These are phyloP conservation scores for Backusella liffmaniae DNA, from an alignment of 192 early-diverging fungal species.

Conservation along the genomic window DNA sequence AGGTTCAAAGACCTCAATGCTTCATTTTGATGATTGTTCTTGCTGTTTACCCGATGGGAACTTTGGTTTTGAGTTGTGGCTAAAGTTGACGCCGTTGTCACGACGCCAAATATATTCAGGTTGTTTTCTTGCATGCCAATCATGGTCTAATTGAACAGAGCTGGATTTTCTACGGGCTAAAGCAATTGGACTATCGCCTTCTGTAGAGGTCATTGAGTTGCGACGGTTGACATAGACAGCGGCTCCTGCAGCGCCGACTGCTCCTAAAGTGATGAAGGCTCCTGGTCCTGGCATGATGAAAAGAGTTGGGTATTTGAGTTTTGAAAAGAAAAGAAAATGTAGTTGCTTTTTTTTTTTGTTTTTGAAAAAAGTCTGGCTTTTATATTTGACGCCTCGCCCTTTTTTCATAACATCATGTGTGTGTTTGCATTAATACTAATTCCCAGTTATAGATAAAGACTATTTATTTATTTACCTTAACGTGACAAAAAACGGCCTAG, in stretches of 20 bases:
- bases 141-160: constrained; percentile 12
- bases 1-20: neutral
- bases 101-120: constrained; percentile 37
- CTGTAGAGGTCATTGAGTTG: constrained; percentile 11
- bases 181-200: constrained; percentile 12
- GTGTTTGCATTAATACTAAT: neutral
- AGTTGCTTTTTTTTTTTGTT: neutral
- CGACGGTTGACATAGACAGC: constrained; percentile 28
- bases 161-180: constrained; percentile 31
- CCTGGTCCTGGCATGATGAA: constrained; percentile 33
- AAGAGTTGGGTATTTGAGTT: neutral
- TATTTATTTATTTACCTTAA: neutral
- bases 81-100: constrained; percentile 34
- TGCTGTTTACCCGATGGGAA: constrained; percentile 22
- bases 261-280: constrained; percentile 34
- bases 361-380: neutral
- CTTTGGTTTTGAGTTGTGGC: constrained; percentile 30
- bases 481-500: neutral
- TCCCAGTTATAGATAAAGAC: neutral
- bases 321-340: neutral
- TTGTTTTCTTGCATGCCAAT: constrained; percentile 27
- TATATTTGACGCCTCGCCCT: neutral
- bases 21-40: neutral
- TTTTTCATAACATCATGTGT: neutral
- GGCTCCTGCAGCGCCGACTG: constrained; percentile 34